phyloP scores from a whole-genome alignment of 257 asterid species.

The Eustoma russellianum region DNA sequence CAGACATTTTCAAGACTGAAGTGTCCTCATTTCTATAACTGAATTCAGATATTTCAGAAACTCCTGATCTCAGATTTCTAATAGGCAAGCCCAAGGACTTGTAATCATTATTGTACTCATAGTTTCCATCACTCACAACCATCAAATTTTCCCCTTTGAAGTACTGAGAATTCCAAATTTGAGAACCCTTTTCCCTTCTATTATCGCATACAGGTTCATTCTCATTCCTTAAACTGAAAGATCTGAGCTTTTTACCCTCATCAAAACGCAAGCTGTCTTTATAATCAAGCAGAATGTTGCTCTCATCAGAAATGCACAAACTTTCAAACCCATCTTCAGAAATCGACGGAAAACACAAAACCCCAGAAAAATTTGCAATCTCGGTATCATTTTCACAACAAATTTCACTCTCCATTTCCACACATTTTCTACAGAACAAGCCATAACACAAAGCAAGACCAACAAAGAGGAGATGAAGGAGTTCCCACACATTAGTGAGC shows the following conservation, averaged over 20 bases:
- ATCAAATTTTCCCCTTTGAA: slow-evolving; percentile 43
- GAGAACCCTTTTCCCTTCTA: slow-evolving; percentile 19
- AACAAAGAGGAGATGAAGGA: slow-evolving; percentile 61
- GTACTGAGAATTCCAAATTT: slow-evolving; percentile 32
- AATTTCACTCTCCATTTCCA: slow-evolving; percentile 14
- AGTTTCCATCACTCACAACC: slow-evolving; percentile 42
- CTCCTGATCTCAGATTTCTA: slow-evolving; percentile 56
- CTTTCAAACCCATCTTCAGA: slow-evolving; percentile 51
- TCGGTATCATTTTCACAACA: slow-evolving; percentile 23
- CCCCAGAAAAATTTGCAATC: slow-evolving; percentile 33
- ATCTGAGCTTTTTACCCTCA: slow-evolving; percentile 25
- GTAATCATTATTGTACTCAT: slow-evolving; percentile 25
- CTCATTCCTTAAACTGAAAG: slow-evolving; percentile 22
- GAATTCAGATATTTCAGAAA: slow-evolving; percentile 23
- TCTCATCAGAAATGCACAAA: slow-evolving; percentile 39
- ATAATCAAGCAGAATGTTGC: too few relatives aligned
- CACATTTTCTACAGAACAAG: slow-evolving; percentile 46
- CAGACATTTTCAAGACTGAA: slow-evolving; percentile 16
- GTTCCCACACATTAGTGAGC: slow-evolving; percentile 57
- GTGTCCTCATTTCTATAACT: slow-evolving; percentile 6
- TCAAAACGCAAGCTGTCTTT: slow-evolving; percentile 17
- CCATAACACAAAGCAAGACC: slow-evolving; percentile 80
- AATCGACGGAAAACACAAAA: slow-evolving; percentile 41
- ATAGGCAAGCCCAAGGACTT: slow-evolving; percentile 73
- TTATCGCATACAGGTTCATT: slow-evolving; percentile 8